These are phyloP conservation scores for Mortierella polycephala DNA, from an alignment of 371 early-diverging fungal genomes.

Conservation along the genomic window DNA sequence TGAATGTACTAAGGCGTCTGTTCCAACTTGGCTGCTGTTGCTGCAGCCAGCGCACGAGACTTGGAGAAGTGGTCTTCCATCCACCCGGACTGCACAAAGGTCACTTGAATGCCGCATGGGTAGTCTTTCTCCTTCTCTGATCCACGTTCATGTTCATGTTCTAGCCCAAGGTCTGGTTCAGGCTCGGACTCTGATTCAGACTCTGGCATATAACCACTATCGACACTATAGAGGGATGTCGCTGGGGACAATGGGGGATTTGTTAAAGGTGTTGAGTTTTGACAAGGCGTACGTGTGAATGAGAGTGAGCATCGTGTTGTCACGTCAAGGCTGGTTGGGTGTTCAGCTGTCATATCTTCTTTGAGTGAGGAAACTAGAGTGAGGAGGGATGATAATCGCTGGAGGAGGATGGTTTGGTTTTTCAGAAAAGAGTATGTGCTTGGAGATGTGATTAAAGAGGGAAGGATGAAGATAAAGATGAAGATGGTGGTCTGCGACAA, in stretches of 20 bases:
- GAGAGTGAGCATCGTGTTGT: too few species aligned
- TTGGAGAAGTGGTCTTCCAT: constrained; percentile 26
- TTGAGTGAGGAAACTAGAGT: too few species aligned
- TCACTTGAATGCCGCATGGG: constrained; percentile 5
- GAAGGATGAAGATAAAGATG: too few species aligned
- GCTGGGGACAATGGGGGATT: background rate
- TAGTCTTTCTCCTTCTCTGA: background rate
- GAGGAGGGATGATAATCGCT: too few species aligned
- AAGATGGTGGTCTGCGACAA: too few species aligned
- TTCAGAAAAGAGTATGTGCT: too few species aligned
- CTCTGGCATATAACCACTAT: background rate
- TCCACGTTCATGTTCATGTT: background rate
- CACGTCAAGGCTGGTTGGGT: too few species aligned
- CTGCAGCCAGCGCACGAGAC: constrained; percentile 11
- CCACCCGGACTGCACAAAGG: constrained; percentile 12
- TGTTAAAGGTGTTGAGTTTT: background rate
- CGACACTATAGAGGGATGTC: constrained; percentile 9
- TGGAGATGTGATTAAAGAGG: too few species aligned
- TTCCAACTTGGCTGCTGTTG: constrained; percentile 22
- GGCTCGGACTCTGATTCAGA: background rate
- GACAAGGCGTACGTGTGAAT: background rate
- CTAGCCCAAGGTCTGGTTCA: background rate
- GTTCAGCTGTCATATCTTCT: too few species aligned
- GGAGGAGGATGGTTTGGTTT: too few species aligned
- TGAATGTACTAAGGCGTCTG: too few species aligned